Evolutionary conservation across 805 yeast genomes (phyloP).

Genomic region (Metschnikowia noctiluminum): DNA sequence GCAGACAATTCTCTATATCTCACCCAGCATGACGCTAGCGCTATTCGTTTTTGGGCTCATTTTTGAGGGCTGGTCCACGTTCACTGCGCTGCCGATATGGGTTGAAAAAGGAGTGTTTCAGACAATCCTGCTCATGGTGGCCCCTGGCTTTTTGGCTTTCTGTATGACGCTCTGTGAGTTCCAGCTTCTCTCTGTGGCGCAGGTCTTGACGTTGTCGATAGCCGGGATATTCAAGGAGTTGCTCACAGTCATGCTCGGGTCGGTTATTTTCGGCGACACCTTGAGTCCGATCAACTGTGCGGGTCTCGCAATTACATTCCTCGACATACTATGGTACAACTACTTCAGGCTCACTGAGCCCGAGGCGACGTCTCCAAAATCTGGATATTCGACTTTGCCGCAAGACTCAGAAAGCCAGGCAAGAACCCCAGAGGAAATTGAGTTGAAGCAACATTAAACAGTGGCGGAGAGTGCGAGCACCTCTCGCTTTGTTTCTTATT

Average conservation of each 20-base stretch:
- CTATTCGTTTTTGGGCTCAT: slow-evolving; percentile 60
- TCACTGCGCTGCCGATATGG: slow-evolving; percentile 63
- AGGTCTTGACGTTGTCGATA: slow-evolving; percentile 79
- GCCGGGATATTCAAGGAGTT: slow-evolving; percentile 94
- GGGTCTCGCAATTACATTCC: slow-evolving; percentile 72
- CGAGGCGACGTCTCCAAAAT: slow-evolving; percentile 7
- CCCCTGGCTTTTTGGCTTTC: slow-evolving; percentile 88
- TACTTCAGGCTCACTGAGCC: slow-evolving; percentile 46
- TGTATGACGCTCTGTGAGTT: slow-evolving; percentile 88
- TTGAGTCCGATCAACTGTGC: slow-evolving; percentile 63
- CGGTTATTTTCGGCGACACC: slow-evolving; percentile 68
- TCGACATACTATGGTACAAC: slow-evolving; percentile 83
- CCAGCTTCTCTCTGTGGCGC: slow-evolving; percentile 74
- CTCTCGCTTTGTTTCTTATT: too few relatives aligned
- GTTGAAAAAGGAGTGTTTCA: slow-evolving; percentile 48
- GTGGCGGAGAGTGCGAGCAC: too few relatives aligned
- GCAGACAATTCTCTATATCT: slow-evolving; percentile 73
- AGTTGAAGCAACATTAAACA: slow-evolving; percentile 15
- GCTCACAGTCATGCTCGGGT: slow-evolving; percentile 71
- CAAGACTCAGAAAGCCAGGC: slow-evolving; percentile 9
- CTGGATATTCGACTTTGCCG: slow-evolving; percentile 10
- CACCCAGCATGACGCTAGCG: slow-evolving; percentile 76
- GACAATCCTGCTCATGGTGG: slow-evolving; percentile 56
- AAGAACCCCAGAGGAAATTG: slow-evolving; percentile 9
- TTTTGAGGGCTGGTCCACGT: slow-evolving; percentile 64